Percentiles rank a stretch among this genome's conserved stretches.
Evolutionary conservation across 345 rosid species (phyloP).

Genomic region (Rhodomyrtus tomentosa): DNA sequence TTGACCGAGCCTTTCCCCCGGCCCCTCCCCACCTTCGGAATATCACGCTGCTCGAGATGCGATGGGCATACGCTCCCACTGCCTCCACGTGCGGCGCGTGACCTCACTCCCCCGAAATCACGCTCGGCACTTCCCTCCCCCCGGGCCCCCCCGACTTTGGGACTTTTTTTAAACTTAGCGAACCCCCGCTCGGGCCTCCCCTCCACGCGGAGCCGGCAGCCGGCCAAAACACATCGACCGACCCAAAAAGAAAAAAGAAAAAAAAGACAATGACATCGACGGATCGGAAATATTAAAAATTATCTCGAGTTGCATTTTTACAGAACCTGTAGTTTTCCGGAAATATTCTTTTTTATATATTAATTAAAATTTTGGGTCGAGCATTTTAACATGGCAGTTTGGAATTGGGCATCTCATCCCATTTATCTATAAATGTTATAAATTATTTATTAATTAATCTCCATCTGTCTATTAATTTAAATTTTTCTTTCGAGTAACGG

Average conservation of each 20-base stretch:
- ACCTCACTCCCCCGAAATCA: background rate
- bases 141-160: background rate
- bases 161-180: too few relatives aligned
- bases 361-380: background rate
- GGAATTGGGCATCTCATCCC: background rate
- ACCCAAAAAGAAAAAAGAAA: background rate
- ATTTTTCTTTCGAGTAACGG: background rate
- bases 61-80: background rate
- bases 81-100: slow-evolving; percentile 11
- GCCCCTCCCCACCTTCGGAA: background rate
- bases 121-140: background rate
- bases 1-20: background rate
- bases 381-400: background rate
- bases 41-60: slow-evolving; percentile 5
- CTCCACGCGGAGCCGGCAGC: background rate
- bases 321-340: background rate
- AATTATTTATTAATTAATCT: background rate
- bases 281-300: background rate
- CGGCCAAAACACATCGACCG: background rate
- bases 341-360: background rate
- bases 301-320: too few relatives aligned
- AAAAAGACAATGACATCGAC: too few relatives aligned
- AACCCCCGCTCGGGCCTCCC: background rate
- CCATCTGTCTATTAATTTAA: background rate
- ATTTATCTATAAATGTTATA: background rate